Conservation (phyloP, 805 yeast genomes). For the Kazachstania psychrophila region DNA sequence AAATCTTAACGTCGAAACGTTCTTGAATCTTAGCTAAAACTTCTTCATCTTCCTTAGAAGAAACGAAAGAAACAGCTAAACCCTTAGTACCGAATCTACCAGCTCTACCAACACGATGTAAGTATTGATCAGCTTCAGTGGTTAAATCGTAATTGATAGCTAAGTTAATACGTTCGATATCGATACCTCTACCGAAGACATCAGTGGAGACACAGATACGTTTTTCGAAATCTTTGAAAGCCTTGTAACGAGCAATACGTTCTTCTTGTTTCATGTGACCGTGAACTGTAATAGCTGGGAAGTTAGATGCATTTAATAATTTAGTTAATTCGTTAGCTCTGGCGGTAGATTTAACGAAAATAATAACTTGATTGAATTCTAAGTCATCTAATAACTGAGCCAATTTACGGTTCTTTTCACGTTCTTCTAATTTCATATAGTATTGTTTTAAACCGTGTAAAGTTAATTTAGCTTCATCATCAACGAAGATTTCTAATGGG, state of each 20-base stretch:
- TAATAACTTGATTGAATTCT: constrained; percentile 96
- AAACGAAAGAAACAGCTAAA: constrained; percentile 84
- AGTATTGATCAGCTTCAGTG: constrained; percentile 91
- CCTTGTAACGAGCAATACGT: constrained; percentile 92
- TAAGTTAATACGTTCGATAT: constrained; percentile 94
- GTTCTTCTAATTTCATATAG: constrained; percentile 80
- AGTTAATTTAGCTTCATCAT: constrained; percentile 94
- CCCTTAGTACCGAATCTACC: constrained; percentile 99
- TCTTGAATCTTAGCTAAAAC: constrained; percentile 89
- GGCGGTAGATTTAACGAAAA: constrained; percentile 82
- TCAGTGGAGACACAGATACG: constrained; percentile 98
- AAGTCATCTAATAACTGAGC: constrained; percentile 87
- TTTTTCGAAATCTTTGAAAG: constrained; percentile 95
- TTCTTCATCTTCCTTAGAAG: constrained; percentile 79
- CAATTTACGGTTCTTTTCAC: constrained; percentile 85
- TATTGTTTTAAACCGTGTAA: constrained; percentile 97
- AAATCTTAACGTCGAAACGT: constrained; percentile 90
- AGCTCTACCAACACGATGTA: constrained; percentile 99
- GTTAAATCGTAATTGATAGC: constrained; percentile 98
- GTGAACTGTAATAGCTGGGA: constrained; percentile 96
- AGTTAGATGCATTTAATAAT: constrained; percentile 80
- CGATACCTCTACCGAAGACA: constrained; percentile 98
- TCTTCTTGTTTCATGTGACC: constrained; percentile 94
- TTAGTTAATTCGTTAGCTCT: constrained; percentile 90
- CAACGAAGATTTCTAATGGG: constrained; percentile 94